These are phyloP conservation scores for Kodamaea hsintzibuensis DNA, from an alignment of 805 yeast genomes.

Conservation along the genomic window DNA sequence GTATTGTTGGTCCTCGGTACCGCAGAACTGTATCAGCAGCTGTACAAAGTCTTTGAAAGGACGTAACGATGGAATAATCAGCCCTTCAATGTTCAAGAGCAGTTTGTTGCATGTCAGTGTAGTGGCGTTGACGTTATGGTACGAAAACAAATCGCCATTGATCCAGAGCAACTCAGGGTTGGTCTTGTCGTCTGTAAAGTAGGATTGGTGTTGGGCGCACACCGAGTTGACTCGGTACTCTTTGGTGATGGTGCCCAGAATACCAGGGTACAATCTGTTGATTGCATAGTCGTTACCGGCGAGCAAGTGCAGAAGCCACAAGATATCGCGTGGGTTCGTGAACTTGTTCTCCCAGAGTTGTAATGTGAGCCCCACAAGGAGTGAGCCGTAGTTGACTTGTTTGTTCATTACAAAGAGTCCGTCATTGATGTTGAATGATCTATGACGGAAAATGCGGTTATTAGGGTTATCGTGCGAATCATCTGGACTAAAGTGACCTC, in stretches of 20 bases:
- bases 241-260: conserved; percentile 10
- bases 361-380: conserved; percentile 10
- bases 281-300: conserved; percentile 8
- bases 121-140: conserved; percentile 5
- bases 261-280: conserved; percentile 11
- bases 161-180: conserved; percentile 12
- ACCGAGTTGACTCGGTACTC: conserved; percentile 8
- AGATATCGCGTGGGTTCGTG: conserved; percentile 9
- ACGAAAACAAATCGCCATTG: conserved; percentile 9
- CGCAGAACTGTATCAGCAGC: background rate
- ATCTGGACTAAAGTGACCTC: background rate
- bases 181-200: conserved; percentile 12
- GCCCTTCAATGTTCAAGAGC: conserved; percentile 10
- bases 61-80: conserved; percentile 12
- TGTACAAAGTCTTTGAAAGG: conserved; percentile 14
- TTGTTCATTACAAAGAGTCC: conserved; percentile 11
- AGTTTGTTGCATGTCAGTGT: conserved; percentile 1
- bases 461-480: background rate
- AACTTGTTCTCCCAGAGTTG: conserved; percentile 9
- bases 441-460: conserved; percentile 2
- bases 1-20: background rate
- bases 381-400: conserved; percentile 9
- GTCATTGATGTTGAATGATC: conserved; percentile 1
- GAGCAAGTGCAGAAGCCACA: conserved; percentile 14
- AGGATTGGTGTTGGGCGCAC: conserved; percentile 11